phyloP scores from a whole-genome alignment of 2,329 filamentous ascomycete species.

The Alternaria solani region DNA sequence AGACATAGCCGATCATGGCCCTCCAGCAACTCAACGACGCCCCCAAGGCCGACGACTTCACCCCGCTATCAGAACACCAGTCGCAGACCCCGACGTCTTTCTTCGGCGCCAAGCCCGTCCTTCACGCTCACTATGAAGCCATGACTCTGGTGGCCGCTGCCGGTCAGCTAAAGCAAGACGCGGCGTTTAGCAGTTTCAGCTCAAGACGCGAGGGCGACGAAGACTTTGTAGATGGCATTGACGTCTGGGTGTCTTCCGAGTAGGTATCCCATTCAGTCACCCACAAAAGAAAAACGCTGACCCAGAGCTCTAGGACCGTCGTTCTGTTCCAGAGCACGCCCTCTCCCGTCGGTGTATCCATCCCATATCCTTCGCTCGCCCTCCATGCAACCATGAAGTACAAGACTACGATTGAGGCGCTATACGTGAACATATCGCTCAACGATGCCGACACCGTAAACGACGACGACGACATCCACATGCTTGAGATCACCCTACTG shows the following conservation, averaged over 20 bases:
- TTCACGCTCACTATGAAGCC: constrained; percentile 68
- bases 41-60: constrained; percentile 68
- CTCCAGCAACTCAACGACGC: constrained; percentile 63
- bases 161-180: constrained; percentile 62
- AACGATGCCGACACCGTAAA: constrained; percentile 63
- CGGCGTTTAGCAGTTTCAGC: constrained; percentile 55
- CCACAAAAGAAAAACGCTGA: neutral
- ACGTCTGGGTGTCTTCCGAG: constrained; percentile 59
- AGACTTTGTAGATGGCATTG: constrained; percentile 49
- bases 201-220: constrained; percentile 35
- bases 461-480: constrained; percentile 70
- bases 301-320: constrained; percentile 56
- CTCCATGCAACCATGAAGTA: constrained; percentile 77
- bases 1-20: constrained; percentile 37
- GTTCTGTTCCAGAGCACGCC: constrained; percentile 67
- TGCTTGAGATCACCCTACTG: constrained; percentile 72
- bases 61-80: constrained; percentile 72
- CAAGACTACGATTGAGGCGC: constrained; percentile 42
- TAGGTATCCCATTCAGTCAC: constrained; percentile 26
- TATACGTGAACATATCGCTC: constrained; percentile 50
- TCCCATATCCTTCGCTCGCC: constrained; percentile 77
- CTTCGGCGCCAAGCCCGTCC: constrained; percentile 73
- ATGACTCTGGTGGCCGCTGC: constrained; percentile 67
- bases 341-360: constrained; percentile 67
- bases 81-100: constrained; percentile 76